phyloP scores from a whole-genome alignment of 2,329 filamentous ascomycete genomes.

The Paecilomyces dactylethromorphus region DNA sequence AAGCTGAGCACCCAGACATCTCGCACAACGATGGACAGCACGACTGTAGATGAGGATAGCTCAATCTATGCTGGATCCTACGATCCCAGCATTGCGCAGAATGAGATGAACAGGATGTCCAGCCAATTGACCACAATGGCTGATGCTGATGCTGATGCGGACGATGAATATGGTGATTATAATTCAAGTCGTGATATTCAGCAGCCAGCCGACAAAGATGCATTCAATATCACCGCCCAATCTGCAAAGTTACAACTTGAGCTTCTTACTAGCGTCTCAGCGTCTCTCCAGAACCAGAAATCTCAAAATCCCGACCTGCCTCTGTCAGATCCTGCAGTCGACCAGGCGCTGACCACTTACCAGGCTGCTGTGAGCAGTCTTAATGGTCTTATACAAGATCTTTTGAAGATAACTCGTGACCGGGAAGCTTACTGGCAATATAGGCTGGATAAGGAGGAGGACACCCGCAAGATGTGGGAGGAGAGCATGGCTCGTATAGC shows the following conservation, averaged over 20 bases:
- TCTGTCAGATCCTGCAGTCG: constrained; percentile 69
- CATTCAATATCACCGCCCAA: constrained; percentile 94
- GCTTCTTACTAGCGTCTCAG: constrained; percentile 76
- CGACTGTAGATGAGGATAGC: constrained; percentile 47
- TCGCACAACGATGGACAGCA: constrained; percentile 42
- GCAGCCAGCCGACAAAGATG: constrained; percentile 74
- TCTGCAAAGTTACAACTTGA: constrained; percentile 90
- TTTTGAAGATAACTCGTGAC: constrained; percentile 87
- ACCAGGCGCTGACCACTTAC: constrained; percentile 76
- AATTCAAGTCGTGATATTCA: constrained; percentile 69
- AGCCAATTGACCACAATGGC: constrained; percentile 46
- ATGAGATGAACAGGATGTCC: constrained; percentile 42
- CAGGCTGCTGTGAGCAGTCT: constrained; percentile 85
- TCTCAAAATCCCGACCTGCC: constrained; percentile 61
- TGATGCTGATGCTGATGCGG: constrained; percentile 57
- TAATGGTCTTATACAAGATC: constrained; percentile 74
- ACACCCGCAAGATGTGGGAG: constrained; percentile 94
- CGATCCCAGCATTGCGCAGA: constrained; percentile 48
- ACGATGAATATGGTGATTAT: constrained; percentile 74
- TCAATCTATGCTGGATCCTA: constrained; percentile 46
- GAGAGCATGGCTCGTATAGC: constrained; percentile 98
- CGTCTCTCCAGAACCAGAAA: constrained; percentile 69
- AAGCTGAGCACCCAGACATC: constrained; percentile 45
- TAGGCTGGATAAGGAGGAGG: constrained; percentile 80
- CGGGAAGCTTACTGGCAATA: constrained; percentile 97